phyloP scores from a whole-genome alignment of 306 rosid species.

The Citrullus colocynthis region DNA sequence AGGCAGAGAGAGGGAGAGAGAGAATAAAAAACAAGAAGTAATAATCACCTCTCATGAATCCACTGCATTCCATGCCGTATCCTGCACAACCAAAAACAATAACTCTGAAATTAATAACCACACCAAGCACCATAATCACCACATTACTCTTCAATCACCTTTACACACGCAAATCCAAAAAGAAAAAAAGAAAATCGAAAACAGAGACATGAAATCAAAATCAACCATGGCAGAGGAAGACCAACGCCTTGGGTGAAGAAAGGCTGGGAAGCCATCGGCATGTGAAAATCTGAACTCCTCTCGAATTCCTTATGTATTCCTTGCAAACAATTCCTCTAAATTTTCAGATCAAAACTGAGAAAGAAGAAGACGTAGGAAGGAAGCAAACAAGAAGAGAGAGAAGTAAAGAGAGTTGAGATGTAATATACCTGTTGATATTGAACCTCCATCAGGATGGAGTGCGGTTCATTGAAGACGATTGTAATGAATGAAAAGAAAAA shows the following conservation, averaged over 20 bases:
- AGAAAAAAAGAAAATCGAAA: background rate
- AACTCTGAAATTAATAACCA: slow-evolving; percentile 4
- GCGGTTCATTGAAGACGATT: background rate
- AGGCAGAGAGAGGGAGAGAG: background rate
- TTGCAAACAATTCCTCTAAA: slow-evolving; percentile 5
- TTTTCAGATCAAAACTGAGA: background rate
- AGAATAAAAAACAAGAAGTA: background rate
- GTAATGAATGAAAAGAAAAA: background rate
- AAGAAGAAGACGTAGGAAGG: no score
- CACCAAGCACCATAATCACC: background rate
- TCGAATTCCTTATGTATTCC: slow-evolving; percentile 47
- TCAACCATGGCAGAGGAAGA: slow-evolving; percentile 79
- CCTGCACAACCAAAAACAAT: slow-evolving; percentile 43
- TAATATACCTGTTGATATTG: slow-evolving; percentile 6
- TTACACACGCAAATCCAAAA: no score
- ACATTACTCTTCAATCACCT: background rate
- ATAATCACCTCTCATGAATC: slow-evolving; percentile 88
- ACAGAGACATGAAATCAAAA: background rate
- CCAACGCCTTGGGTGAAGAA: slow-evolving; percentile 55
- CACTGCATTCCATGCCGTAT: slow-evolving; percentile 90
- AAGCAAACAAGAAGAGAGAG: background rate
- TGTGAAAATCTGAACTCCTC: slow-evolving; percentile 62
- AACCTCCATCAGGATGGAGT: background rate
- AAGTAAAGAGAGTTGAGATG: background rate
- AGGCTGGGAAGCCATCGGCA: slow-evolving; percentile 63